Conservation (phyloP, 2,329 filamentous ascomycete genomes). For the Aspergillus clavatus region DNA sequence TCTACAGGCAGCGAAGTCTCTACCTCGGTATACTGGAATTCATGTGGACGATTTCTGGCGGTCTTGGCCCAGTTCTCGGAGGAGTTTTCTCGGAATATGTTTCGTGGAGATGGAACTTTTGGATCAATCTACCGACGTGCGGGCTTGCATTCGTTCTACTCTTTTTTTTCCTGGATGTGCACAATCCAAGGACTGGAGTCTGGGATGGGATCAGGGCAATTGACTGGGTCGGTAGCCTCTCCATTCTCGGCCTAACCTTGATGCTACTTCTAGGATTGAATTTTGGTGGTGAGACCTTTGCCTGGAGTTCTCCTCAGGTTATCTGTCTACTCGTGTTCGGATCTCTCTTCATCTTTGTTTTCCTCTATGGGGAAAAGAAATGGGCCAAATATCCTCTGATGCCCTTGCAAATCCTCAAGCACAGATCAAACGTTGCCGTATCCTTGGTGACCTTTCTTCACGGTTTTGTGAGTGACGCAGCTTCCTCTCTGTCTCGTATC, state of each 20-base stretch:
- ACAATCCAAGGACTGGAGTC: conserved; percentile 50
- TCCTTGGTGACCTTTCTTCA: conserved; percentile 46
- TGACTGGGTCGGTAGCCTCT: conserved; percentile 50
- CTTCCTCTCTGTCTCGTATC: too few species aligned
- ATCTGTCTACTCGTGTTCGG: conserved; percentile 52
- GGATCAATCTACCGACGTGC: conserved; percentile 51
- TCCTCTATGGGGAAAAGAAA: conserved; percentile 58
- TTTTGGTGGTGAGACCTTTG: conserved; percentile 48
- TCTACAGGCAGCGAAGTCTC: conserved; percentile 40
- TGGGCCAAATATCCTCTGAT: conserved; percentile 62
- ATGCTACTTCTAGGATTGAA: conserved; percentile 51
- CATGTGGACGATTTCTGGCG: conserved; percentile 52
- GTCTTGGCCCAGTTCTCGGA: conserved; percentile 50
- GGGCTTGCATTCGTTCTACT: conserved; percentile 47
- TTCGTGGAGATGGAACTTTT: conserved; percentile 52
- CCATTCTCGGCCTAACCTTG: conserved; percentile 45
- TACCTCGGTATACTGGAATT: conserved; percentile 48
- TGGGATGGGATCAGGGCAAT: conserved; percentile 46
- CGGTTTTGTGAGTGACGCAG: conserved; percentile 16
- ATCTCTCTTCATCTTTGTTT: conserved; percentile 41
- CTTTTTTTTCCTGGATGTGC: conserved; percentile 48
- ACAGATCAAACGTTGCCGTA: conserved; percentile 52
- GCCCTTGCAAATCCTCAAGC: conserved; percentile 56
- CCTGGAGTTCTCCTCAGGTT: conserved; percentile 51
- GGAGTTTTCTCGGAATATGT: conserved; percentile 42